Evolutionary conservation across 495 filamentous ascomycete species (phyloP).

Genomic region (Xylaria longipes): DNA sequence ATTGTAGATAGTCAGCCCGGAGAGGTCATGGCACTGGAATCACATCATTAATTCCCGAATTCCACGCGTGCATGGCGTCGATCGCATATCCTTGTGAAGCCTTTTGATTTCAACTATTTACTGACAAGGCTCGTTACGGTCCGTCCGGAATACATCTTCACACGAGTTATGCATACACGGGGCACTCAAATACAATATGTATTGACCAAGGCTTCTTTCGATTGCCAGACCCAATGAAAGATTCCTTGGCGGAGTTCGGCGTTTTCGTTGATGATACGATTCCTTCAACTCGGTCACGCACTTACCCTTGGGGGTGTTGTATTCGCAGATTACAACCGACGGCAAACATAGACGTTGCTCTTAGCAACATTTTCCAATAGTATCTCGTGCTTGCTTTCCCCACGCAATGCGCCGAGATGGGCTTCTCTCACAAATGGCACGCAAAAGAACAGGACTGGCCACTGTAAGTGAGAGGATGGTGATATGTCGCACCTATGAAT

Average conservation of each 20-base stretch:
- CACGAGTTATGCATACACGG: no score
- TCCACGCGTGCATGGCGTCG: neutral
- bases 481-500: neutral
- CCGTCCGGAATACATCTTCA: neutral
- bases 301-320: neutral
- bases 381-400: no score
- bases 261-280: neutral
- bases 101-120: neutral
- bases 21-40: slow-evolving; percentile 40
- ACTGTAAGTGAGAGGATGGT: neutral
- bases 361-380: no score
- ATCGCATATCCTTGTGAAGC: neutral
- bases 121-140: neutral
- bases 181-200: neutral
- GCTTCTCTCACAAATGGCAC: neutral
- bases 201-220: neutral
- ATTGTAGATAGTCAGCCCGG: slow-evolving; percentile 58
- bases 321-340: neutral
- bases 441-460: neutral
- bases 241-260: neutral
- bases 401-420: neutral
- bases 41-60: slow-evolving; percentile 32
- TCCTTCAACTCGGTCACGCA: neutral
- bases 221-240: neutral
- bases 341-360: no score